Conservation (phyloP, 495 filamentous ascomycete species). For the Penicillium riverlandense region DNA sequence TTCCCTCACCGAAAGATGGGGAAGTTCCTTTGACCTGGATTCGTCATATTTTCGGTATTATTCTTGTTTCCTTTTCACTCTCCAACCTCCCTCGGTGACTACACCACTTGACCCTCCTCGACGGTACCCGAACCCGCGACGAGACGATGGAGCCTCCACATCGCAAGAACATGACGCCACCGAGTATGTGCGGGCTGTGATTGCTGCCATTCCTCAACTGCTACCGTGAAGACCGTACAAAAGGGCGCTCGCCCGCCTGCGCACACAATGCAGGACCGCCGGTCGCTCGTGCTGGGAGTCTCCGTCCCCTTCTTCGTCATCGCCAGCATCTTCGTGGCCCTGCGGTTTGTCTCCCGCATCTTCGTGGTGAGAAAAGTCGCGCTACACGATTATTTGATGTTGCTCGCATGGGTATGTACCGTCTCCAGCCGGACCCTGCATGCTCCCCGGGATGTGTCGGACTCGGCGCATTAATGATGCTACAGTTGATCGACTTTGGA, state of each 20-base stretch:
- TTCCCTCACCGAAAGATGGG: slow-evolving; percentile 9
- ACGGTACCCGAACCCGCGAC: not conserved
- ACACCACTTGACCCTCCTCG: not conserved
- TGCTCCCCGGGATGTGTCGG: slow-evolving; percentile 3
- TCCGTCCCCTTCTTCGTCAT: slow-evolving; percentile 61
- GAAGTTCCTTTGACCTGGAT: no score
- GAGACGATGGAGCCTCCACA: not conserved
- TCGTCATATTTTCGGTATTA: not conserved
- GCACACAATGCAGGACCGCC: slow-evolving; percentile 45
- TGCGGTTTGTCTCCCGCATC: slow-evolving; percentile 64
- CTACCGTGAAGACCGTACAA: not conserved
- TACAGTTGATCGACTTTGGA: slow-evolving; percentile 61
- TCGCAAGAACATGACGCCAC: not conserved
- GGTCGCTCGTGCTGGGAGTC: slow-evolving; percentile 63
- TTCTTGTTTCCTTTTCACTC: not conserved
- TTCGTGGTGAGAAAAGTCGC: slow-evolving; percentile 63
- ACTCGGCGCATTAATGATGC: slow-evolving; percentile 1
- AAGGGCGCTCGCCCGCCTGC: not conserved
- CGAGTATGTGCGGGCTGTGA: not conserved
- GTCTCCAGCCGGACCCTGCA: slow-evolving; percentile 9
- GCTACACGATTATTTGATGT: slow-evolving; percentile 78
- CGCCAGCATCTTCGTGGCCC: slow-evolving; percentile 62
- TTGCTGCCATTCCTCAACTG: not conserved
- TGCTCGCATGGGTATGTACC: slow-evolving; percentile 67
- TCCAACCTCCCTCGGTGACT: not conserved